Evolutionary conservation across 345 rosid species (phyloP).

Genomic region (Corchorus capsularis): DNA sequence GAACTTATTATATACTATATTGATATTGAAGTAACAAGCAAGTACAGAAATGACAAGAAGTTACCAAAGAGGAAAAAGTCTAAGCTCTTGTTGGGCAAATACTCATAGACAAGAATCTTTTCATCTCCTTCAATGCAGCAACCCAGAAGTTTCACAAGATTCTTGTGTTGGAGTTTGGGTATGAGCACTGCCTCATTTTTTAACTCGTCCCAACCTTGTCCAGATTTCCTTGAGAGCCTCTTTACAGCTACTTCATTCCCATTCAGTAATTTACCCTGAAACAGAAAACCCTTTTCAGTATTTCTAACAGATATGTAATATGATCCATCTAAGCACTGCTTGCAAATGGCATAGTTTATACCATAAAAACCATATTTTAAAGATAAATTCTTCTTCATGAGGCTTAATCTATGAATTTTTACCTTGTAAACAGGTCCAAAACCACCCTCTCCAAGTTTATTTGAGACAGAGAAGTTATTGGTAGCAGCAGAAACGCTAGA

Average conservation of each 20-base stretch:
- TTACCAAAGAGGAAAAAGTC: conserved; percentile 16
- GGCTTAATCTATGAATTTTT: background rate
- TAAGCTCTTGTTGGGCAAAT: conserved; percentile 23
- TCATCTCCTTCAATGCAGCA: conserved; percentile 25
- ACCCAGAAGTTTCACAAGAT: conserved; percentile 20
- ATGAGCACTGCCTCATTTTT: conserved; percentile 18
- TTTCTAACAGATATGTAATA: background rate
- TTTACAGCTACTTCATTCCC: conserved; percentile 11
- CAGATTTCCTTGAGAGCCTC: conserved; percentile 11
- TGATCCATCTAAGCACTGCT: too few species aligned
- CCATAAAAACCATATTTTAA: too few species aligned
- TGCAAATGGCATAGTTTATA: too few species aligned
- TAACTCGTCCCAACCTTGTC: conserved; percentile 21
- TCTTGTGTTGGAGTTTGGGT: conserved; percentile 24
- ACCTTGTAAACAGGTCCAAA: conserved; percentile 24
- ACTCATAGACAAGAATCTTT: conserved; percentile 18
- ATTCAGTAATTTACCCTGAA: conserved; percentile 16
- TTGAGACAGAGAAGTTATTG: conserved; percentile 8
- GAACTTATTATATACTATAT: background rate
- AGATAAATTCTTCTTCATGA: background rate
- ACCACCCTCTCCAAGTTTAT: conserved; percentile 24
- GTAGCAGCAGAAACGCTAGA: conserved; percentile 17
- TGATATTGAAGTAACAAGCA: background rate
- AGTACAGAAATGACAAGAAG: background rate
- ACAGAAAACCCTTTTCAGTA: background rate